A percentile compares a stretch with the other conserved stretches of the same genome.
Conservation (phyloP, 208 protist species). For the Herpetomonas samuelpessoai region DNA sequence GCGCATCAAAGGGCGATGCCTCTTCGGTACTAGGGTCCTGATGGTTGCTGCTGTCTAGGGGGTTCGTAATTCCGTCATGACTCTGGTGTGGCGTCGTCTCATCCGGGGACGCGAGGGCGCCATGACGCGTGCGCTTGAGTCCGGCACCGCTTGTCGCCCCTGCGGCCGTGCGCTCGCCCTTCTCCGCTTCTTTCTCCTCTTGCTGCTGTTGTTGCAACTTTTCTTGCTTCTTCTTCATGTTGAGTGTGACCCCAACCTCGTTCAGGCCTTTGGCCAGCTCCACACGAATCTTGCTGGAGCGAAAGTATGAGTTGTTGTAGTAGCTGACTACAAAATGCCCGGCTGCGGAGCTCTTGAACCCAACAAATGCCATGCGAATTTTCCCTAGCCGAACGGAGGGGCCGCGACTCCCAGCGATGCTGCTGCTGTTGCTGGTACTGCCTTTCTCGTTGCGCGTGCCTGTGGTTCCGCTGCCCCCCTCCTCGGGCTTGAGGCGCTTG, state of each 20-base stretch:
- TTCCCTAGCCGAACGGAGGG: conserved; percentile 25
- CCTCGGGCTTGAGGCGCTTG: conserved; percentile 21
- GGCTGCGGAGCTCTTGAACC: conserved; percentile 83
- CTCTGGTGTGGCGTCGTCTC: neutral
- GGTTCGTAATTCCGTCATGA: neutral
- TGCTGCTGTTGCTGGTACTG: neutral
- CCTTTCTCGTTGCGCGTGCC: neutral
- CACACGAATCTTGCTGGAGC: conserved; percentile 90
- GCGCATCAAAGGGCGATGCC: neutral
- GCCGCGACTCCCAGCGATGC: neutral
- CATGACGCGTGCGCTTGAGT: neutral
- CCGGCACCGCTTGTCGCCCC: conserved; percentile 7
- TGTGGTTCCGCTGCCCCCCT: neutral
- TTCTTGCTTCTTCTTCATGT: conserved; percentile 50
- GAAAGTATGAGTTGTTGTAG: conserved; percentile 94
- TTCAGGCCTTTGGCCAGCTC: conserved; percentile 74
- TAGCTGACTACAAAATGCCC: conserved; percentile 87
- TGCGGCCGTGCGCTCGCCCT: conserved; percentile 5
- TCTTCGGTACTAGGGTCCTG: neutral
- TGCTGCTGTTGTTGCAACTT: conserved; percentile 23
- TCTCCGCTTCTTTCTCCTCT: conserved; percentile 8
- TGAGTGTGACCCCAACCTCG: conserved; percentile 60
- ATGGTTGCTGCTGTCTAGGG: neutral
- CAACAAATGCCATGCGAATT: conserved; percentile 96
- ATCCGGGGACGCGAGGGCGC: neutral